Percentiles rank a stretch among this genome's conserved stretches.
Conservation (phyloP, 2,329 filamentous ascomycete genomes). For the Sporothrix luriei region DNA sequence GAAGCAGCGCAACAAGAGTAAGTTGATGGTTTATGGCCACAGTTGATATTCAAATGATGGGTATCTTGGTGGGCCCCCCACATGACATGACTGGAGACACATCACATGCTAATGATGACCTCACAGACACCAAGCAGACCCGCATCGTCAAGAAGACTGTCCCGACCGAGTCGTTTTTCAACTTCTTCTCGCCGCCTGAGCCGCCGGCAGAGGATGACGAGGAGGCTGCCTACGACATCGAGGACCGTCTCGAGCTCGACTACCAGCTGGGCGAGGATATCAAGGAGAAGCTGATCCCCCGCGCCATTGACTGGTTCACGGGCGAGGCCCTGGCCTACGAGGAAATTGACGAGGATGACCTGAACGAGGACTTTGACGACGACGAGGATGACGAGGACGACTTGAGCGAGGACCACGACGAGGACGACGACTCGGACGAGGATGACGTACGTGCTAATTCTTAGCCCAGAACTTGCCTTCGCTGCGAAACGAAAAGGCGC, state of each 20-base stretch:
- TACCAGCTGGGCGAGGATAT: slow-evolving; percentile 99
- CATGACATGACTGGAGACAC: background rate
- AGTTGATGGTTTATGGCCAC: slow-evolving; percentile 38
- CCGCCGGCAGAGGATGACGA: slow-evolving; percentile 74
- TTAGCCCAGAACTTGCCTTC: background rate
- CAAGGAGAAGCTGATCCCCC: slow-evolving; percentile 99
- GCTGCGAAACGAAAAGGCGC: background rate
- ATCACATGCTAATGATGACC: slow-evolving; percentile 25
- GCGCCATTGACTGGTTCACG: slow-evolving; percentile 99
- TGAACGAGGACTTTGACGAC: slow-evolving; percentile 81
- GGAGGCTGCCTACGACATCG: slow-evolving; percentile 84
- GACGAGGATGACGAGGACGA: slow-evolving; percentile 94
- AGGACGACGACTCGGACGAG: slow-evolving; percentile 73
- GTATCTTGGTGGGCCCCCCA: background rate
- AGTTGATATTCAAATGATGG: slow-evolving; percentile 39
- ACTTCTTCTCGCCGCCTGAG: slow-evolving; percentile 97
- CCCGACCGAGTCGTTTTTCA: slow-evolving; percentile 97
- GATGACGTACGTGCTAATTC: slow-evolving; percentile 63
- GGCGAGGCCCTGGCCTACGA: slow-evolving; percentile 96
- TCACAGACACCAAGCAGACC: slow-evolving; percentile 97
- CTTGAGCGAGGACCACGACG: slow-evolving; percentile 79
- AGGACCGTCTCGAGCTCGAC: slow-evolving; percentile 96
- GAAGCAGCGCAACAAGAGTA: slow-evolving; percentile 99
- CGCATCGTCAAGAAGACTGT: slow-evolving; percentile 99
- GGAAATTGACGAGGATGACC: slow-evolving; percentile 81